Conservation (phyloP, 2,329 filamentous ascomycete species). For the Mycogone perniciosa region DNA sequence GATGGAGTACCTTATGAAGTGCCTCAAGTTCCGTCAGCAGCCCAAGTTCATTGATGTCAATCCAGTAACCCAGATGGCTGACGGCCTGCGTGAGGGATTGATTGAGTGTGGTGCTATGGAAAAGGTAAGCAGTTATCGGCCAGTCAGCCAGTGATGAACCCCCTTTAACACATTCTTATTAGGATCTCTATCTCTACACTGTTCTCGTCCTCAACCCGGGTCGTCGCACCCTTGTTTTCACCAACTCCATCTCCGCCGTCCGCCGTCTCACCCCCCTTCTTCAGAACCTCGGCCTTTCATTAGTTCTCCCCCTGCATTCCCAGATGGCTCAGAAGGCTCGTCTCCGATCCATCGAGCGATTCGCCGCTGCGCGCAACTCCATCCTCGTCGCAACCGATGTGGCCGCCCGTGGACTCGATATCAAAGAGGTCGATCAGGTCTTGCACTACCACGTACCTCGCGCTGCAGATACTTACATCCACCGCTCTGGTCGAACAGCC, state of each 20-base stretch:
- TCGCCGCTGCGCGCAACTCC: constrained; percentile 58
- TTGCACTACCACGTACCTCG: constrained; percentile 94
- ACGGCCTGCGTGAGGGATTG: constrained; percentile 77
- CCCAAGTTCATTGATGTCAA: constrained; percentile 93
- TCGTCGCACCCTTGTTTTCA: constrained; percentile 80
- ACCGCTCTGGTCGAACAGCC: constrained; percentile 89
- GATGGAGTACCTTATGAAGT: constrained; percentile 87
- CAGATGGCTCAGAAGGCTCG: constrained; percentile 96
- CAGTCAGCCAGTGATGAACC: neutral
- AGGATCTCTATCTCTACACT: constrained; percentile 90
- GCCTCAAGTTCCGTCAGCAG: constrained; percentile 78
- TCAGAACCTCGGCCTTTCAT: constrained; percentile 68
- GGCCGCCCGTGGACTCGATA: constrained; percentile 87
- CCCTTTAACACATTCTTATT: constrained; percentile 15
- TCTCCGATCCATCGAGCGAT: constrained; percentile 84
- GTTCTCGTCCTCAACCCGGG: constrained; percentile 76
- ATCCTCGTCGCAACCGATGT: constrained; percentile 92
- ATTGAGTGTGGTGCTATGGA: constrained; percentile 90
- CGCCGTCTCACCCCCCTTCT: constrained; percentile 79
- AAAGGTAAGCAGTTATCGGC: constrained; percentile 53
- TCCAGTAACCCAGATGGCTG: constrained; percentile 81
- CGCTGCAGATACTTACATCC: constrained; percentile 87
- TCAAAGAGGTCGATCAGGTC: constrained; percentile 80
- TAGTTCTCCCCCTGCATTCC: constrained; percentile 72
- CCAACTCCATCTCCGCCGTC: constrained; percentile 91